Base-by-base conservation (phyloP, 306 rosid genomes). In the Dalbergia cochinchinensis region DNA sequence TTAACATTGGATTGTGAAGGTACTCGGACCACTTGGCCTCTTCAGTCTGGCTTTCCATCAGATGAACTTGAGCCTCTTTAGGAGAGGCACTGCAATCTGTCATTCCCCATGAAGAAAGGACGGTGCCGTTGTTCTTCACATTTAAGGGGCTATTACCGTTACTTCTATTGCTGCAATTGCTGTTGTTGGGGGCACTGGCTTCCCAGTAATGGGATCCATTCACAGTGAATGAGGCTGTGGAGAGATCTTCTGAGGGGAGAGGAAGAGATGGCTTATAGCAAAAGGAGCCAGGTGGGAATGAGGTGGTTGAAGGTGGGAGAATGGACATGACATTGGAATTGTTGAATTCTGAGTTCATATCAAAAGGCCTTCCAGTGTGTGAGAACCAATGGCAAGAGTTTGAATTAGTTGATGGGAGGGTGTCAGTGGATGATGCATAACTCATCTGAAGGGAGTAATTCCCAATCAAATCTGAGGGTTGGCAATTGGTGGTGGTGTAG, bases 11-110 rank as follows among this genome's bases (percentile, higher is more conserved):
- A 58, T 82, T 84, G 18, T 79, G 87, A 74, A 82, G 79, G 70
- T 84, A 88, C 53, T 88, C 92, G 73, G 66, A 65, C 92, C 92
- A 88, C 82, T 84, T 84, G 5, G 82, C 86, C 31, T 86, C 91
- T 66, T 83, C 91, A 50, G 71, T 47, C n/a, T 80, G 85, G 77
- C 26, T 60, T 69, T 73, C 85, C 74, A 58, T 65, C 54, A 76
- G 33, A 69, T 79, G 65, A 37, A 79, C 78, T 34, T 81, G 88
- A 71, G 73, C 55, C 73, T 82, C 86, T 55, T 77, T 82, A 6
- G 45, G 53, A 50, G 83, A 45, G n/a, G 22, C 42, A 5, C 82
- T 16, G 41, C 82, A 80, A 33, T 85, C 88, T 9, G 80, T 53
- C 61, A 82, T 60, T 59, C 88, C 88, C 90, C 88, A 87, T 8